These are phyloP conservation scores for Chaetomium cochliodes DNA, from an alignment of 495 filamentous ascomycete species.

Conservation along the genomic window DNA sequence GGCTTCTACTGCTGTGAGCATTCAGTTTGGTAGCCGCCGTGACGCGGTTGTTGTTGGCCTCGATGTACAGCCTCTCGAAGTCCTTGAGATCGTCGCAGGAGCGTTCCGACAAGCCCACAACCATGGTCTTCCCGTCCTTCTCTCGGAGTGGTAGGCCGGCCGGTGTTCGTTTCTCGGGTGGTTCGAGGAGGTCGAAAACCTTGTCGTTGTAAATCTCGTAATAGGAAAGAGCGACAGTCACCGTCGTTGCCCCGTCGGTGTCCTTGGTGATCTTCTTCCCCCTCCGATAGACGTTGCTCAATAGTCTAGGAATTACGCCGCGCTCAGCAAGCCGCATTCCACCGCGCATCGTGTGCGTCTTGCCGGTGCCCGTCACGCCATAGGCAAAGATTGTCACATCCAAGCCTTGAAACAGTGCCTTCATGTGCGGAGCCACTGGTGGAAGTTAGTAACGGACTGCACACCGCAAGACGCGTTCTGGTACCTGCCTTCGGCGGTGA, in stretches of 20 bases:
- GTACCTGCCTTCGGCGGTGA: slow-evolving; percentile 76
- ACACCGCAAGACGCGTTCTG: not conserved
- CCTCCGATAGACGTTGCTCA: slow-evolving; percentile 82
- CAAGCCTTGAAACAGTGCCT: slow-evolving; percentile 88
- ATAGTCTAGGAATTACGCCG: slow-evolving; percentile 84
- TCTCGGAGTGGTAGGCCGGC: slow-evolving; percentile 85
- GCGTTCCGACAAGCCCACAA: slow-evolving; percentile 86
- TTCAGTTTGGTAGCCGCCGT: slow-evolving; percentile 96
- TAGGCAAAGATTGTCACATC: slow-evolving; percentile 96
- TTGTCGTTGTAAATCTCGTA: slow-evolving; percentile 99
- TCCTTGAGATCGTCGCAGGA: slow-evolving; percentile 84
- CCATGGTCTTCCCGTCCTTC: slow-evolving; percentile 85
- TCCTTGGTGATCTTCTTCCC: slow-evolving; percentile 88
- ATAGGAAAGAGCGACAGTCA: slow-evolving; percentile 82
- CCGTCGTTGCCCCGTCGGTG: slow-evolving; percentile 66
- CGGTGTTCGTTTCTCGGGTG: slow-evolving; percentile 83
- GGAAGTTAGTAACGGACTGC: slow-evolving; percentile 16
- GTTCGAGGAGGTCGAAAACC: slow-evolving; percentile 89
- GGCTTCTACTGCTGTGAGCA: slow-evolving; percentile 87
- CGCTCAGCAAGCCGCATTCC: slow-evolving; percentile 84
- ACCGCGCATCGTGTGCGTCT: slow-evolving; percentile 98
- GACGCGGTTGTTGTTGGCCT: slow-evolving; percentile 88
- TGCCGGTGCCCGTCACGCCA: slow-evolving; percentile 91
- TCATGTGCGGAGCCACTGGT: slow-evolving; percentile 62
- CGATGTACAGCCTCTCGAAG: slow-evolving; percentile 88